Evolutionary conservation across 2,329 filamentous ascomycete species (phyloP).

Genomic region (Arachnomyces sp.): DNA sequence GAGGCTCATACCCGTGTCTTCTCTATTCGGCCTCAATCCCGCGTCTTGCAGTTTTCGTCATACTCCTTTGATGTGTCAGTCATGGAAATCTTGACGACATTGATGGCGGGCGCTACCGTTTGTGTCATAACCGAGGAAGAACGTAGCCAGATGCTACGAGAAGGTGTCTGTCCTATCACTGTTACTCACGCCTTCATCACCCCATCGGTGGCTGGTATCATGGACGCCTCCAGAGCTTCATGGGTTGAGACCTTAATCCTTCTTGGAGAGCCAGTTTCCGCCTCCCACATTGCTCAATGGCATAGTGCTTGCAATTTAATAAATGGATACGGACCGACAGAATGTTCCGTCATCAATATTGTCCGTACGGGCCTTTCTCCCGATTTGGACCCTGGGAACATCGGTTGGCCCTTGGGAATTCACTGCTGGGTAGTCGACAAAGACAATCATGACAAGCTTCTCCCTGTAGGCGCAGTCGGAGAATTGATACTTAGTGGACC

Average conservation of each 20-base stretch:
- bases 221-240: too few species aligned
- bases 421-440: background rate
- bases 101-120: constrained; percentile 38
- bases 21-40: constrained; percentile 3
- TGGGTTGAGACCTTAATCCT: constrained; percentile 31
- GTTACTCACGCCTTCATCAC: too few species aligned
- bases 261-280: constrained; percentile 56
- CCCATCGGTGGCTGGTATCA: too few species aligned
- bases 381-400: constrained; percentile 5
- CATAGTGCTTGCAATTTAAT: constrained; percentile 14
- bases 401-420: constrained; percentile 10
- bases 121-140: constrained; percentile 42
- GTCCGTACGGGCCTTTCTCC: constrained; percentile 26
- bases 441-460: too few species aligned
- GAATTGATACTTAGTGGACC: constrained; percentile 34
- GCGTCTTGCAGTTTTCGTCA: constrained; percentile 38
- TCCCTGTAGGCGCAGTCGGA: constrained; percentile 16
- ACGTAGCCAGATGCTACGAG: constrained; percentile 15
- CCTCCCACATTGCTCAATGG: constrained; percentile 25
- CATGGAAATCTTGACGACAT: constrained; percentile 31
- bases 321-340: constrained; percentile 10
- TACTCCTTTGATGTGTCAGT: constrained; percentile 41
- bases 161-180: too few species aligned
- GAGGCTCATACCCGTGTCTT: constrained; percentile 17
- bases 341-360: constrained; percentile 19